Evolutionary conservation across 495 filamentous ascomycete species (phyloP).

Genomic region (Penicillium odoratum): DNA sequence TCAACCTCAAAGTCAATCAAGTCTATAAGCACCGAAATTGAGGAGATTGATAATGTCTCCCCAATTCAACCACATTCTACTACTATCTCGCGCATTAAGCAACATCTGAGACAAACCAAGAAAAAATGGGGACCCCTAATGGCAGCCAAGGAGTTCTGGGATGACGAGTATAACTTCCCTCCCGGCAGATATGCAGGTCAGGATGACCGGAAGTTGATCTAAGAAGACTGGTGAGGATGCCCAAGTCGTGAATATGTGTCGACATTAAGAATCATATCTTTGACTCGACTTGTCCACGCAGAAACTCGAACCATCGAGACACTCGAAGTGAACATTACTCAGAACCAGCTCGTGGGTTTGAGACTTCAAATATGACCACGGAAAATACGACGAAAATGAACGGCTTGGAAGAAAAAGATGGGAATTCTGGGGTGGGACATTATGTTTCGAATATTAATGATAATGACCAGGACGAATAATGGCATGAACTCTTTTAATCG

Average conservation of each 20-base stretch:
- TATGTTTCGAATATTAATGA: not conserved
- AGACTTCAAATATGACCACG: not conserved
- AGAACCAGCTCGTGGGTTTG: not conserved
- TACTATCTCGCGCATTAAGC: conserved; percentile 12
- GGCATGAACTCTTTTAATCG: not conserved
- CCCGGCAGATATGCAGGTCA: conserved; percentile 32
- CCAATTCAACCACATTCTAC: not conserved
- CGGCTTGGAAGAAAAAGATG: not conserved
- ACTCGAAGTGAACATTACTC: not conserved
- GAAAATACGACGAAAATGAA: not conserved
- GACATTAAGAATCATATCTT: not conserved
- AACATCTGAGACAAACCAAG: conserved; percentile 14
- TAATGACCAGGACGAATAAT: not conserved
- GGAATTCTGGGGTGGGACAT: not conserved
- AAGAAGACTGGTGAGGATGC: not conserved
- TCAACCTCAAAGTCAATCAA: not conserved
- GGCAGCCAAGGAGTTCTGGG: conserved; percentile 25
- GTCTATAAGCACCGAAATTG: not conserved
- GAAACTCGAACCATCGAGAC: not conserved
- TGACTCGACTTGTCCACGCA: not conserved
- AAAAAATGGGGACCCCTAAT: conserved; percentile 30
- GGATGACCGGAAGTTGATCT: conserved; percentile 2
- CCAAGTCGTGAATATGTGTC: not conserved
- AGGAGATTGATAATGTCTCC: not conserved
- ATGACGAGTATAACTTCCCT: conserved; percentile 34